Conservation (phyloP, 1,139 yeast species). For the Protomyces inundatus region DNA sequence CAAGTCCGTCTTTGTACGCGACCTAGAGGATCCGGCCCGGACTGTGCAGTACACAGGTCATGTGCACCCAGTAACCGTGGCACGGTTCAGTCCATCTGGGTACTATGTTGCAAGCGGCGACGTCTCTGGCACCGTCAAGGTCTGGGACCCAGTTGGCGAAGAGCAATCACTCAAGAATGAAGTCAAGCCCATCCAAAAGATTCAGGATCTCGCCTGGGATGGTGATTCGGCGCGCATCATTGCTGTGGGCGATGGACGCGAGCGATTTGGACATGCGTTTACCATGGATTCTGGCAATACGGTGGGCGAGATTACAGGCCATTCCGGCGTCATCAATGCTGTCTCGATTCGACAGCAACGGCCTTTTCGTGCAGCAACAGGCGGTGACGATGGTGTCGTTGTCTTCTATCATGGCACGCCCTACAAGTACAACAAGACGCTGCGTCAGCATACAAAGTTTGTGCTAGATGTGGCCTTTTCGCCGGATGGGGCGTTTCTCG, state of each 20-base stretch:
- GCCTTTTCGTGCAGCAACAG: conserved; percentile 93
- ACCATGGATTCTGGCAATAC: conserved; percentile 93
- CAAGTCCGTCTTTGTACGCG: conserved; percentile 68
- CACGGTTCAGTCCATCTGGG: conserved; percentile 83
- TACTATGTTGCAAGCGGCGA: conserved; percentile 86
- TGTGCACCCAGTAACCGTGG: conserved; percentile 66
- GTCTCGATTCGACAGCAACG: conserved; percentile 81
- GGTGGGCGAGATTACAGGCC: conserved; percentile 93
- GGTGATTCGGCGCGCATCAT: conserved; percentile 77
- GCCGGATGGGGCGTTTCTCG: conserved; percentile 60
- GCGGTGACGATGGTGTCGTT: conserved; percentile 76
- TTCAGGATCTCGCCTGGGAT: conserved; percentile 88
- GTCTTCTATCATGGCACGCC: conserved; percentile 93
- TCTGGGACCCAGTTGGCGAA: conserved; percentile 71
- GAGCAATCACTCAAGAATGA: conserved; percentile 70
- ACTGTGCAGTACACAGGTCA: conserved; percentile 68
- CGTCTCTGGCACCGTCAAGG: conserved; percentile 65
- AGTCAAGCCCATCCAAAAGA: conserved; percentile 63
- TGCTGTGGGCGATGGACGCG: conserved; percentile 94
- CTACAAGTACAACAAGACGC: conserved; percentile 70
- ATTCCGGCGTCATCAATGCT: conserved; percentile 75
- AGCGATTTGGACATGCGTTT: conserved; percentile 85
- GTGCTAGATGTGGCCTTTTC: conserved; percentile 78
- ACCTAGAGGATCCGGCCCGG: conserved; percentile 50
- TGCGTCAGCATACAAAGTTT: conserved; percentile 70